Conservation (phyloP, 148 eudicot species). For the Spergularia bocconei region DNA sequence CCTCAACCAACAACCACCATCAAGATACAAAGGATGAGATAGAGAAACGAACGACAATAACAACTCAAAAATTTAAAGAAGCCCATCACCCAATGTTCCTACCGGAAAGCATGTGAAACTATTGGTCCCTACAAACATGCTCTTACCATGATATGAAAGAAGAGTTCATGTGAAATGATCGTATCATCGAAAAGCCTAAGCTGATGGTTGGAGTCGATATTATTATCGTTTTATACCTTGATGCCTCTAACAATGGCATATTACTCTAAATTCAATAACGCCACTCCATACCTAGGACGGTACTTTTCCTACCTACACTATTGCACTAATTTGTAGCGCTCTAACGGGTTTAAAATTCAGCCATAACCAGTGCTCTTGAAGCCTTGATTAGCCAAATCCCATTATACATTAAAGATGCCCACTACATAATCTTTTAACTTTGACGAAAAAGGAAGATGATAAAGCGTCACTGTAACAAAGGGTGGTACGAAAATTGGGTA, state of each 20-base stretch:
- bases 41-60: background rate
- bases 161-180: too few species aligned
- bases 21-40: background rate
- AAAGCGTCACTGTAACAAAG: too few species aligned
- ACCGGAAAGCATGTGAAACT: background rate
- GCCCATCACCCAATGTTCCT: background rate
- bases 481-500: too few species aligned
- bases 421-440: too few species aligned
- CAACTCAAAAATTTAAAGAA: background rate
- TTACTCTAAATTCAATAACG: background rate
- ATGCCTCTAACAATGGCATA: background rate
- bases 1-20: constrained; percentile 5
- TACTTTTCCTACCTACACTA: background rate
- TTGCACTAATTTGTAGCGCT: too few species aligned
- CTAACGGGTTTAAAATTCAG: background rate
- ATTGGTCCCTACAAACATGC: background rate
- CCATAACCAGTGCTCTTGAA: background rate
- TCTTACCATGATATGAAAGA: too few species aligned
- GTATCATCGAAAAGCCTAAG: too few species aligned
- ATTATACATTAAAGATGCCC: background rate
- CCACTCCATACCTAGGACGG: background rate
- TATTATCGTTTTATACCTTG: too few species aligned
- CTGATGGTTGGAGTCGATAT: too few species aligned
- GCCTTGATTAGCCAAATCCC: background rate
- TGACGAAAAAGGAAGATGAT: too few species aligned